phyloP scores from a whole-genome alignment of 1,284 basidiomycete genomes.

The Caloboletus inedulis region DNA sequence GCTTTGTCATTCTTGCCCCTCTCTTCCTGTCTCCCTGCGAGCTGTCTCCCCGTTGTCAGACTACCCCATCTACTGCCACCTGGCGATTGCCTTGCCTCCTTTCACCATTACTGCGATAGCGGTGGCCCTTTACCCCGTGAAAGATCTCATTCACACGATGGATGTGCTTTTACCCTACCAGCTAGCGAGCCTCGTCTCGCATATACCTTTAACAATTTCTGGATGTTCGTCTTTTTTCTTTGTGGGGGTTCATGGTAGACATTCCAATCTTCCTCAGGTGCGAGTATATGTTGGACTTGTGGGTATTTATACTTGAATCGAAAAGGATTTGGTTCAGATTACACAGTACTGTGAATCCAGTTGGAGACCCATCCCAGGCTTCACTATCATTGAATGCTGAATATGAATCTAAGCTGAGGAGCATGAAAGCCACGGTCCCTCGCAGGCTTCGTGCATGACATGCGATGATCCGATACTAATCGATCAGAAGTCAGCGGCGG shows the following conservation, averaged over 20 bases:
- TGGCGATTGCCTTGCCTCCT: not conserved
- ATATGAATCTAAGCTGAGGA: too few relatives aligned
- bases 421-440: too few relatives aligned
- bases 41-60: constrained; percentile 9
- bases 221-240: not conserved
- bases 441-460: too few relatives aligned
- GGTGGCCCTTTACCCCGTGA: constrained; percentile 11
- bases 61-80: constrained; percentile 3
- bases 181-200: constrained; percentile 38
- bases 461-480: too few relatives aligned
- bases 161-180: constrained; percentile 26
- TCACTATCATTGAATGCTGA: too few relatives aligned
- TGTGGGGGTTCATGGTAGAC: not conserved
- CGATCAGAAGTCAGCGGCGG: too few relatives aligned
- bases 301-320: not conserved
- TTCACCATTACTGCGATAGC: not conserved
- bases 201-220: constrained; percentile 23
- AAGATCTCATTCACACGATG: constrained; percentile 18
- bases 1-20: constrained; percentile 13
- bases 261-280: not conserved
- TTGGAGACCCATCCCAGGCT: too few relatives aligned
- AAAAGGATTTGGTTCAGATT: too few relatives aligned
- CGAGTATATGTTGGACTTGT: not conserved
- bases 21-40: not conserved
- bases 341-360: too few relatives aligned